Conservation (phyloP, 176 grass and related monocot species). For the Zoysia japonica region DNA sequence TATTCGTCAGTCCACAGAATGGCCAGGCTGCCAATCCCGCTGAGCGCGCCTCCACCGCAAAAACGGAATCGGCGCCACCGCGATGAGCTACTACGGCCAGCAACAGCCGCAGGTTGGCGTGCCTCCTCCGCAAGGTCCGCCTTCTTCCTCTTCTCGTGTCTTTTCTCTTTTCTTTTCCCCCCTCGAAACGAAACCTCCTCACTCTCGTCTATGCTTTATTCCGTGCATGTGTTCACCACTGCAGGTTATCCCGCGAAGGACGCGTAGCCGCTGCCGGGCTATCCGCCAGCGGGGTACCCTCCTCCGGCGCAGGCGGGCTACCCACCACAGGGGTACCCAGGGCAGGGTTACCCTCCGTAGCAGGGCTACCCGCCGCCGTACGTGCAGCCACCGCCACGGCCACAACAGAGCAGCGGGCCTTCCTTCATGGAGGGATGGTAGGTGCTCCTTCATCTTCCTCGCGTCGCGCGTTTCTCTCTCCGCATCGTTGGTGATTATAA, state of each 20-base stretch:
- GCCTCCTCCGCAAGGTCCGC: conserved; percentile 58
- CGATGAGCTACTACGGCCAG: conserved; percentile 79
- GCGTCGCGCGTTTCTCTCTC: not conserved
- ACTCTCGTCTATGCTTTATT: too few species aligned
- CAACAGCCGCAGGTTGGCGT: conserved; percentile 52
- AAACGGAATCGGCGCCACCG: not conserved
- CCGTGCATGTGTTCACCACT: too few species aligned
- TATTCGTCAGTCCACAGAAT: not conserved
- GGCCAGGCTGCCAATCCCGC: not conserved
- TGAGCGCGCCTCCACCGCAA: not conserved
- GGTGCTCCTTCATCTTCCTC: not conserved
- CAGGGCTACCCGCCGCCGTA: conserved; percentile 66
- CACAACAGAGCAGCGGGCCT: conserved; percentile 54
- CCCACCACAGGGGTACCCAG: conserved; percentile 41
- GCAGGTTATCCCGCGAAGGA: conserved; percentile 58
- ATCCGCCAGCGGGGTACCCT: conserved; percentile 49
- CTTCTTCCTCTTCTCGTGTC: not conserved
- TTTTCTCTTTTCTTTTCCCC: not conserved
- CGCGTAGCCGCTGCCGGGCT: conserved; percentile 56
- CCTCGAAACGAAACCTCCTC: not conserved
- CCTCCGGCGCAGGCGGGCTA: conserved; percentile 46
- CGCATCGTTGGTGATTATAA: too few species aligned
- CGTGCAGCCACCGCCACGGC: conserved; percentile 47
- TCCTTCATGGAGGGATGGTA: conserved; percentile 73
- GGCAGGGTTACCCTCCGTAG: conserved; percentile 39